Evolutionary conservation across 2,329 filamentous ascomycete genomes (phyloP).

Genomic region (Microcyclospora pomicola): DNA sequence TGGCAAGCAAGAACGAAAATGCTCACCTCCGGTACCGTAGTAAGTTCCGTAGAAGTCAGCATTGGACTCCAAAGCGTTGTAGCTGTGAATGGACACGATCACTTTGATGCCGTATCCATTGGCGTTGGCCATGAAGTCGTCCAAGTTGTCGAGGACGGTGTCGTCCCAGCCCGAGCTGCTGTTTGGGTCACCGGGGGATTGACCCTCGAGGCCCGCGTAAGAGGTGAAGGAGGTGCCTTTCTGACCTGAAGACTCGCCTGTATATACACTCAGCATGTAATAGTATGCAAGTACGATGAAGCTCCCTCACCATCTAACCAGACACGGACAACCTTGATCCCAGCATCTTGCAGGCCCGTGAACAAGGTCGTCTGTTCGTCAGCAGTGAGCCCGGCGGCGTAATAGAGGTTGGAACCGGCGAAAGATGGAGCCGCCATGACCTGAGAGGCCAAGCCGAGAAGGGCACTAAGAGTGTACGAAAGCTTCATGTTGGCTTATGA

Average conservation of each 20-base stretch:
- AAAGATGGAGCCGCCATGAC: constrained; percentile 2
- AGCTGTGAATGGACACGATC: constrained; percentile 7
- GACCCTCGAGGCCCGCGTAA: constrained; percentile 5
- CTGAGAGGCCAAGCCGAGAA: neutral
- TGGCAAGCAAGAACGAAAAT: too few species aligned
- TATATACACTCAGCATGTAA: neutral
- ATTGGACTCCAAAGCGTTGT: constrained; percentile 5
- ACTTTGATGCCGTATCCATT: constrained; percentile 7
- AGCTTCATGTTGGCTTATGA: neutral
- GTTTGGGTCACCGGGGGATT: neutral
- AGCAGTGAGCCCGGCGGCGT: constrained; percentile 3
- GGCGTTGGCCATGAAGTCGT: constrained; percentile 6
- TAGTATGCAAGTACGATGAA: neutral
- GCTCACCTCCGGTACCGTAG: constrained; percentile 1
- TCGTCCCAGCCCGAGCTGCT: constrained; percentile 2
- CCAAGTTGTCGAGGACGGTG: constrained; percentile 7
- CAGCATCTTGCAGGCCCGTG: constrained; percentile 3
- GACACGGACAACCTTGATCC: constrained; percentile 4
- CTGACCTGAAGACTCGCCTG: constrained; percentile 2
- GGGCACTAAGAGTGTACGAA: neutral
- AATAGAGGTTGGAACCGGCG: constrained; percentile 6
- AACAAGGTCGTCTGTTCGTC: constrained; percentile 4
- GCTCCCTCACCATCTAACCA: constrained; percentile 4
- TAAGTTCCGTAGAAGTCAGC: constrained; percentile 5
- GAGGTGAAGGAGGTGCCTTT: constrained; percentile 9